Evolutionary conservation across 2,329 filamentous ascomycete species (phyloP), one percentile per base, ranked within the genome.

Genomic region (Calonectria pteridis): DNA sequence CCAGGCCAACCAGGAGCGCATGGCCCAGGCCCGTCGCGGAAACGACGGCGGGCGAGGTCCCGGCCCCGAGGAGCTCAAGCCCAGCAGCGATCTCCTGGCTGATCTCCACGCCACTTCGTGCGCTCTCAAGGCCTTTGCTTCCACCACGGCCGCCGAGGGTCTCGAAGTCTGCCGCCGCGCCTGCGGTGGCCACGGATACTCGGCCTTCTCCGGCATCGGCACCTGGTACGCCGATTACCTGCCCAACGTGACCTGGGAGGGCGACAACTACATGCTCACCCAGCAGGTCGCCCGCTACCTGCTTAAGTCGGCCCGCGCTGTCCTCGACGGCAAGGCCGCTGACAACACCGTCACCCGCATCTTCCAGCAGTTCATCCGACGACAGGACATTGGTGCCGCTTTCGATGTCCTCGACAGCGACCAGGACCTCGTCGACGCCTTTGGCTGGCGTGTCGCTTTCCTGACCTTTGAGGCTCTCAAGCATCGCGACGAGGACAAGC

Each of bases 241-340:
- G 1, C 93, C 94, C n/a, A 86, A 84, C 4, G 85, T 87, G 5
- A 94, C 93, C 13, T 94, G 92, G 92, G 94, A 95, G 82, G 94
- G 94, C 55, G 94, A 95, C 85, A 95, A 94, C 87, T 95, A 94
- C 86, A 95, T 95, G 93, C 87, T 95, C 73, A 94, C 93, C 13
- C 94, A 95, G 83, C 94, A 95, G 85, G 93, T 95, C 3, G 92
- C 93, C 3, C 90, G 93, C 72, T 95, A 95, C 80, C 89, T 95
- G 58, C 89, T 95, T 76, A 95, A 95, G 88, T 91, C 93, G 4
- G 93, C 93, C 0, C 92, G 94, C 51, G 88, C 90, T 1, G 93
- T 95, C 0, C 85, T 94, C n/a, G 86, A 89, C 18, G 91, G 91
- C 76, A 90, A 92, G 74, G 88, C 90, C 2, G 67, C 76, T 0